Conservation (phyloP, 495 filamentous ascomycete genomes). For the Lentithecium fluviatile region DNA sequence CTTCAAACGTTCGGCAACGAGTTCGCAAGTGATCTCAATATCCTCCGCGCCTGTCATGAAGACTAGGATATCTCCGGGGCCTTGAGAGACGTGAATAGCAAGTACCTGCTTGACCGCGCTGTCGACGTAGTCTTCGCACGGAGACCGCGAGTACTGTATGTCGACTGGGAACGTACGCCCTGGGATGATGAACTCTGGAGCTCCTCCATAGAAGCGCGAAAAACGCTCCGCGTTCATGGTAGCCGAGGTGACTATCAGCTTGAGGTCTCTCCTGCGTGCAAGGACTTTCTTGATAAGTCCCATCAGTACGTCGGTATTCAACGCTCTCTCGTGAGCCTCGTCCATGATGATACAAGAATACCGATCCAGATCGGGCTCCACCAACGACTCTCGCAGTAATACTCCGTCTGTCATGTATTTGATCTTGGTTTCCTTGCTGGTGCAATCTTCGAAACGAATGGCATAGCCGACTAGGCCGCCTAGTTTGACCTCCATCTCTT, state of each 20-base stretch:
- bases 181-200: conserved; percentile 95
- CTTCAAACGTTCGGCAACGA: conserved; percentile 84
- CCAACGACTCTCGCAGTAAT: conserved; percentile 86
- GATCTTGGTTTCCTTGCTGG: conserved; percentile 87
- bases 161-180: conserved; percentile 97
- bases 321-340: conserved; percentile 93
- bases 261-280: conserved; percentile 83
- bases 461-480: conserved; percentile 91
- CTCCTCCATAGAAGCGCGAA: conserved; percentile 94
- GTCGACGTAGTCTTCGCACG: conserved; percentile 97
- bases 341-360: conserved; percentile 99
- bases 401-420: conserved; percentile 99
- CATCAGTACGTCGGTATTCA: conserved; percentile 98
- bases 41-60: conserved; percentile 99
- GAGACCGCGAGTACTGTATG: conserved; percentile 90
- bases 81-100: conserved; percentile 94
- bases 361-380: conserved; percentile 87
- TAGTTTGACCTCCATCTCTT: conserved; percentile 98
- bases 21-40: conserved; percentile 93
- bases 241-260: conserved; percentile 95
- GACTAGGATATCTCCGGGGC: conserved; percentile 87
- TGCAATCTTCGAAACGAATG: conserved; percentile 98
- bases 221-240: conserved; percentile 99
- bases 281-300: conserved; percentile 97
- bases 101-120: conserved; percentile 94